phyloP scores from a whole-genome alignment of 306 rosid species.

The Prinsepia uniflora region DNA sequence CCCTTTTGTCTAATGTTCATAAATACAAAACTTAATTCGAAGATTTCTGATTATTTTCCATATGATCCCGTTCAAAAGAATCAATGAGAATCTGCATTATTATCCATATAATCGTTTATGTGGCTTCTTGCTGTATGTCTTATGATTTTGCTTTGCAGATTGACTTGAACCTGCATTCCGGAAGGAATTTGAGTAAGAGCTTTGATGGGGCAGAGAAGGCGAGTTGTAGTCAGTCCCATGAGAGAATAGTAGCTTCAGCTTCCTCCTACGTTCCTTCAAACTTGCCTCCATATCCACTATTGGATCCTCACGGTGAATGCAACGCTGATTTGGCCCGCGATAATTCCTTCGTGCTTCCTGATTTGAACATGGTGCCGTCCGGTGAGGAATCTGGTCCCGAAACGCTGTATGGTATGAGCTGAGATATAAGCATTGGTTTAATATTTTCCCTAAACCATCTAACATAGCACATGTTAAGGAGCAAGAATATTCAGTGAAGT shows the following conservation, averaged over 20 bases:
- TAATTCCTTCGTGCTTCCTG: constrained; percentile 60
- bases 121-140: not conserved
- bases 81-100: not conserved
- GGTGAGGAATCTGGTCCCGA: constrained; percentile 40
- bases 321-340: constrained; percentile 25
- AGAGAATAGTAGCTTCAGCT: constrained; percentile 32
- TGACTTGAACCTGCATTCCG: constrained; percentile 43
- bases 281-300: constrained; percentile 6
- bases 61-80: too few relatives aligned
- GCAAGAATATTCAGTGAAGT: constrained; percentile 6
- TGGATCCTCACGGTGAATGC: constrained; percentile 35
- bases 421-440: constrained; percentile 9
- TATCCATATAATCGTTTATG: not conserved
- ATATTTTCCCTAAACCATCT: not conserved
- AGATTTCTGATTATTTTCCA: too few relatives aligned
- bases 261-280: constrained; percentile 7
- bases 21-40: too few relatives aligned
- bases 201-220: constrained; percentile 22
- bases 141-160: constrained; percentile 36
- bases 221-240: constrained; percentile 43
- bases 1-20: too few relatives aligned
- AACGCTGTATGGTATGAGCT: constrained; percentile 34
- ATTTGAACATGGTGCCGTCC: constrained; percentile 65
- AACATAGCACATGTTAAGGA: constrained; percentile 25
- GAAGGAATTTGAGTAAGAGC: constrained; percentile 30